Conservation (phyloP, 2,329 filamentous ascomycete species). For the Pseudogymnoascus sp. region DNA sequence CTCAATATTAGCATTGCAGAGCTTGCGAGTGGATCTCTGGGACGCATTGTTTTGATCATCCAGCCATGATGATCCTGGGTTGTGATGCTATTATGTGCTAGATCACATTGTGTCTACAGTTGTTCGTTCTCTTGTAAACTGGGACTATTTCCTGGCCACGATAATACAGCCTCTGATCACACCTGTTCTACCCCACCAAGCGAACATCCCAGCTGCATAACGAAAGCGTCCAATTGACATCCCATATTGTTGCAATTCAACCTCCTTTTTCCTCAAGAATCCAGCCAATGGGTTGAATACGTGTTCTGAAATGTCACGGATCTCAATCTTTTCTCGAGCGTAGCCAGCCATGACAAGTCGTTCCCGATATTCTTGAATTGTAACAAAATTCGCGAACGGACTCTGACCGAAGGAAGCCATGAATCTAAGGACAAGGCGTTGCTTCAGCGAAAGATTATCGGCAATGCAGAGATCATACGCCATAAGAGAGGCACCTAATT, state of each 20-base stretch:
- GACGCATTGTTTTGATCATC: no score
- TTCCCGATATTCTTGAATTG: conserved; percentile 33
- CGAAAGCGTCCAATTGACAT: conserved; percentile 32
- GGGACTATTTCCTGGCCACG: conserved; percentile 27
- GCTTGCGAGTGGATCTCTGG: no score
- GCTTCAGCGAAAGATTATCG: conserved; percentile 8
- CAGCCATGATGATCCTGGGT: no score
- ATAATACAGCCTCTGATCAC: conserved; percentile 34
- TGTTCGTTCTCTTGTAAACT: not conserved
- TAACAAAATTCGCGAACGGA: conserved; percentile 13
- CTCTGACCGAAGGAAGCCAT: conserved; percentile 9
- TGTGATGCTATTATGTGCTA: not conserved
- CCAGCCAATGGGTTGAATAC: conserved; percentile 43
- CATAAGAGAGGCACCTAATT: conserved; percentile 14
- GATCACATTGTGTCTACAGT: not conserved
- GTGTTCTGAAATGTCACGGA: conserved; percentile 44
- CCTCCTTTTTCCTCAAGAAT: conserved; percentile 35
- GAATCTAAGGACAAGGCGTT: conserved; percentile 5
- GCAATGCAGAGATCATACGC: conserved; percentile 12
- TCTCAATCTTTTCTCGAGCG: conserved; percentile 31
- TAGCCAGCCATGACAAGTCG: conserved; percentile 44
- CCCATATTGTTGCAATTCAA: conserved; percentile 29
- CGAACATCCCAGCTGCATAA: conserved; percentile 30
- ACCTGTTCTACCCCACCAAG: conserved; percentile 35
- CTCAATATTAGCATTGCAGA: no score